Evolutionary conservation across 225 moss, liverwort and hornwort genomes (phyloP), one percentile per base, ranked within the genome.

Genomic region (Thuidium tamariscinum): DNA sequence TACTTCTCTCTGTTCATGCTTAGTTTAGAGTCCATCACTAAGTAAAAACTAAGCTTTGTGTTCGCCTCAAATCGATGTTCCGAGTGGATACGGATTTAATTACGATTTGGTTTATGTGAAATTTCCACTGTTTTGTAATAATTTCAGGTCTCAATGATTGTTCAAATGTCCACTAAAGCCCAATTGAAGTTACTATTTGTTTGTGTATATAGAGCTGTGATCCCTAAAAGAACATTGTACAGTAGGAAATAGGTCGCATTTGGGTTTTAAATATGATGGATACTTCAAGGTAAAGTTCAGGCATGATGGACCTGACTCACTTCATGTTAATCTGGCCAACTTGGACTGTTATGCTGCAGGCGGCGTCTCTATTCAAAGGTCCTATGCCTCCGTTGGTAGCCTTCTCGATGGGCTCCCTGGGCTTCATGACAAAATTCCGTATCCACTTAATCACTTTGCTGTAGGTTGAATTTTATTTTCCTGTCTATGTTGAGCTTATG

Each of bases 391-490:
- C 97, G 20, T 83, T 98, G 82, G 93, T 98, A 74, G 94, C 97
- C 79, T 98, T 98, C 90, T 95, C 97, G 56, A 98, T 98, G 97
- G 97, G 97, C 64, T 98, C 97, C 54, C 93, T 98, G 26, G 97
- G 97, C 61, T 98, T 98, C 85, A 96, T 98, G 97, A 98, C 97
- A 73, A 93, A 94, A 84, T 98, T 98, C 89, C 95, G 97, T 98
- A 98, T 96, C 96, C 93, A 84, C 74, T 83, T 73, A 54, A 57
- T 77, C 44, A 46, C 68, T 77, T 75, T 85, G 67, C 79, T 81
- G 23, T 80, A 67, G 49, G 42, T 64, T 30, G 67, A 75, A 77
- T 37, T 42, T 61, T n/a, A 18, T 63, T 76, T 55, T 57, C 56
- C 82, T 84, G 81, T 75, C 34, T 73, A 77, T 75, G 37, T 56